phyloP scores from a whole-genome alignment of 257 asterid genomes.

The Cruciata laevipes region DNA sequence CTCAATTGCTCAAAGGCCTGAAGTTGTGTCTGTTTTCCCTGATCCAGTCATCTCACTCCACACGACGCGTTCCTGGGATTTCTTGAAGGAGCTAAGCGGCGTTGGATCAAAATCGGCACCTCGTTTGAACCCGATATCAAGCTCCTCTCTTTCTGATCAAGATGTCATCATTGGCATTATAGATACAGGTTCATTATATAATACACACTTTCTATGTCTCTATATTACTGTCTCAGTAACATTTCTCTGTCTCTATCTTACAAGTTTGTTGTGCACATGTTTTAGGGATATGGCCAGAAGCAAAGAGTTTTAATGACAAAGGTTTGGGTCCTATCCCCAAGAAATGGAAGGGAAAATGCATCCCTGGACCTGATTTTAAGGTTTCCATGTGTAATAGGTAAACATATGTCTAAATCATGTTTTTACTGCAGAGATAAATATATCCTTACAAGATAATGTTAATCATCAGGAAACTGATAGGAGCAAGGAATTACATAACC shows the following conservation, averaged over 20 bases:
- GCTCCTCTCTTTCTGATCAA: slow-evolving; percentile 27
- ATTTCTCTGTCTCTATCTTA: too few species aligned
- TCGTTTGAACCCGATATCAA: slow-evolving; percentile 10
- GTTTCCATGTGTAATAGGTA: slow-evolving; percentile 67
- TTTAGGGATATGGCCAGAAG: slow-evolving; percentile 93
- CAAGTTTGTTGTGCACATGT: neutral
- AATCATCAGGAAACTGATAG: slow-evolving; percentile 57
- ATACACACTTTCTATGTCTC: too few species aligned
- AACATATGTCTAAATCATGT: too few species aligned
- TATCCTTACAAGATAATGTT: too few species aligned
- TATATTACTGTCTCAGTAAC: too few species aligned
- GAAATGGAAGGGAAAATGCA: slow-evolving; percentile 77
- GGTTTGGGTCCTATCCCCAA: slow-evolving; percentile 60
- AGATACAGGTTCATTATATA: slow-evolving; percentile 50
- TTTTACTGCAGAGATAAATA: too few species aligned
- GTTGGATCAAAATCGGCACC: slow-evolving; percentile 22
- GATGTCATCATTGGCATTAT: slow-evolving; percentile 70
- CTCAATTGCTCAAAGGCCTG: slow-evolving; percentile 44
- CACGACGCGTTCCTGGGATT: slow-evolving; percentile 96
- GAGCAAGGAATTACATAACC: slow-evolving; percentile 58
- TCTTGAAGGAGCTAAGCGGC: slow-evolving; percentile 47
- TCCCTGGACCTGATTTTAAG: slow-evolving; percentile 48
- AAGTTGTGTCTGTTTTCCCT: slow-evolving; percentile 77
- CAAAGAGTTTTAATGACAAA: slow-evolving; percentile 61
- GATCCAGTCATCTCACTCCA: slow-evolving; percentile 70